Evolutionary conservation across 805 yeast genomes (phyloP).

Genomic region (Saccharomyces paradoxus): DNA sequence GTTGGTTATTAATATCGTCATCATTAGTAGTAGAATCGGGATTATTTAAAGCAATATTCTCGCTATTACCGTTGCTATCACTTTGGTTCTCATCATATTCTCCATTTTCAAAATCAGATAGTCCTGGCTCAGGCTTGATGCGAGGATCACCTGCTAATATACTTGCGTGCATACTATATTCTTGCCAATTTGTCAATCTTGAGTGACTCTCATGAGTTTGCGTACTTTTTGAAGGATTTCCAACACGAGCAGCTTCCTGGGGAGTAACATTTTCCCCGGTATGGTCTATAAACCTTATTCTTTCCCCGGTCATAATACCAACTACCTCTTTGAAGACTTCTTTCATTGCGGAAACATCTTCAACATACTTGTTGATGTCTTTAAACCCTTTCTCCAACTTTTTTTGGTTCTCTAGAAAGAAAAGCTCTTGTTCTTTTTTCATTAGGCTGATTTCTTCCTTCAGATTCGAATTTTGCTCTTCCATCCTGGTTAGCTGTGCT

Average conservation of each 20-base stretch:
- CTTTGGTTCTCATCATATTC: not conserved
- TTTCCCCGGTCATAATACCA: conserved; percentile 22
- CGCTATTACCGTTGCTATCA: not conserved
- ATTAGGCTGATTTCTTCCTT: conserved; percentile 9
- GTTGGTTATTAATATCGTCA: not conserved
- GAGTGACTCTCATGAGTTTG: not conserved
- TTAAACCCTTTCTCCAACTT: conserved; percentile 15
- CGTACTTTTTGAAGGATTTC: not conserved
- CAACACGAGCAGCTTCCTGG: conserved; percentile 8
- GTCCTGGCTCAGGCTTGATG: conserved; percentile 4
- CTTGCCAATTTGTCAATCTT: not conserved
- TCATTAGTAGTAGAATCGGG: not conserved
- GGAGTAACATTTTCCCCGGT: conserved; percentile 14
- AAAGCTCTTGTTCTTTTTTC: conserved; percentile 21
- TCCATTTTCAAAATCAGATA: not conserved
- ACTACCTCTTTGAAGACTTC: conserved; percentile 22
- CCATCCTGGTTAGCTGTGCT: conserved; percentile 14
- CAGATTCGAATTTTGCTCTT: conserved; percentile 17
- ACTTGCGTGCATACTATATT: not conserved
- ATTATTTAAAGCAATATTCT: not conserved
- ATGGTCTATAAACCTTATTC: conserved; percentile 18
- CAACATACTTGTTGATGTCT: conserved; percentile 11
- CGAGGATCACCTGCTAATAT: conserved; percentile 1
- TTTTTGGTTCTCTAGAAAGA: conserved; percentile 10
- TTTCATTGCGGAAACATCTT: conserved; percentile 16